These are phyloP conservation scores for Orbilia blumenaviensis DNA, from an alignment of 2,329 filamentous ascomycete genomes.

Conservation along the genomic window DNA sequence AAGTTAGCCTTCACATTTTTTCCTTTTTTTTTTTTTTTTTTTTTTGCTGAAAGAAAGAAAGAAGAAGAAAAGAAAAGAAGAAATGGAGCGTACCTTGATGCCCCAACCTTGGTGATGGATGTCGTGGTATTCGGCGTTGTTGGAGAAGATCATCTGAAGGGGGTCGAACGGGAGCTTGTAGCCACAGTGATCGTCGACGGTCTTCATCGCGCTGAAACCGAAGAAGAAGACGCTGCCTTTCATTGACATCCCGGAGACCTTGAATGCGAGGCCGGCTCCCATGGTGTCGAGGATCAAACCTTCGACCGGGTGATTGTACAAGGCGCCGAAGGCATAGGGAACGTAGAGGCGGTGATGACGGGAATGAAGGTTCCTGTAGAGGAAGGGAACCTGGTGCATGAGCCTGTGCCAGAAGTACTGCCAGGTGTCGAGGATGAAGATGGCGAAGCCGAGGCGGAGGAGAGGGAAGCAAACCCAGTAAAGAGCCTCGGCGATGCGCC, in stretches of 20 bases:
- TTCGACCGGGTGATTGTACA: slow-evolving; percentile 96
- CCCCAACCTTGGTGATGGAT: slow-evolving; percentile 99
- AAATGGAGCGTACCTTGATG: slow-evolving; percentile 72
- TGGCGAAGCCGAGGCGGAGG: slow-evolving; percentile 78
- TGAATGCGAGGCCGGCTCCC: slow-evolving; percentile 84
- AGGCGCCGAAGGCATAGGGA: slow-evolving; percentile 93
- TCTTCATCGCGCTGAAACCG: slow-evolving; percentile 88
- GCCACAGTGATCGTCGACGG: slow-evolving; percentile 96
- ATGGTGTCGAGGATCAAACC: slow-evolving; percentile 92
- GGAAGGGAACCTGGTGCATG: slow-evolving; percentile 98
- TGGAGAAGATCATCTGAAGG: slow-evolving; percentile 87
- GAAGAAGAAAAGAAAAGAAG: not conserved
- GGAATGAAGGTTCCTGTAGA: slow-evolving; percentile 93
- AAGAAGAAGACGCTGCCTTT: slow-evolving; percentile 92
- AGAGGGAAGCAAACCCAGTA: slow-evolving; percentile 81
- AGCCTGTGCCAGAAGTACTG: slow-evolving; percentile 96
- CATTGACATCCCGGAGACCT: slow-evolving; percentile 80
- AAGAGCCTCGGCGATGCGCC: slow-evolving; percentile 72
- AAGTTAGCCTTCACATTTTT: not conserved
- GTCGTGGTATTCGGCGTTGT: slow-evolving; percentile 96
- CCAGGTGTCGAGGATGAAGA: slow-evolving; percentile 89
- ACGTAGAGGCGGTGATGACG: slow-evolving; percentile 97
- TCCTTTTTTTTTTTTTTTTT: too few species aligned
- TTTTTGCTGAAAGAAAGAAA: too few species aligned
- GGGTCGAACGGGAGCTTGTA: slow-evolving; percentile 97